Conservation (phyloP, 345 rosid species). For the Lepidium sativum region DNA sequence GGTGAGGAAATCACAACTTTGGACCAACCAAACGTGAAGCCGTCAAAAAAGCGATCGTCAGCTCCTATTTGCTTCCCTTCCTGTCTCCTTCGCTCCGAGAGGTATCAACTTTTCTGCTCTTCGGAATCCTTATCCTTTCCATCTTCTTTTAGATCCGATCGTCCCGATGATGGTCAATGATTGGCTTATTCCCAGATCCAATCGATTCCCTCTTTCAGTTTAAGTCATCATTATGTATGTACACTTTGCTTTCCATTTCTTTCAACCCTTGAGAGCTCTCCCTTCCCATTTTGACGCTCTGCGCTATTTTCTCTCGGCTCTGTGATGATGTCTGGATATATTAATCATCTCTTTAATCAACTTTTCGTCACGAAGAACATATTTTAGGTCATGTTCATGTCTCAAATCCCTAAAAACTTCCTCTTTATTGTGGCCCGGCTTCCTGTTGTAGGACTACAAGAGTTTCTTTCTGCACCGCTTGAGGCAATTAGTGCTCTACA, state of each 20-base stretch:
- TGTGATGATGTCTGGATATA: not conserved
- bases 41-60: not conserved
- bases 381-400: not conserved
- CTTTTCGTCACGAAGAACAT: not conserved
- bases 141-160: constrained; percentile 18
- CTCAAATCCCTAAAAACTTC: not conserved
- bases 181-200: constrained; percentile 19
- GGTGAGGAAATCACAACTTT: not conserved
- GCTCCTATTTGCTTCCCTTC: not conserved
- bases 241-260: not conserved
- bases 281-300: not conserved
- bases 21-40: not conserved
- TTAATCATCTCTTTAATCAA: not conserved
- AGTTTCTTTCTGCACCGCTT: constrained; percentile 9
- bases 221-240: not conserved
- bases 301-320: not conserved
- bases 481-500: constrained; percentile 30
- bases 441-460: not conserved
- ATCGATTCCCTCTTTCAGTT: not conserved
- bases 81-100: constrained; percentile 1
- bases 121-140: not conserved
- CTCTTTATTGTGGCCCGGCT: not conserved
- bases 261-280: not conserved
- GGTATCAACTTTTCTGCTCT: constrained; percentile 9
- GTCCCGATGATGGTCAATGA: not conserved